Evolutionary conservation across 192 early-diverging fungal genomes (phyloP).

Genomic region (Jimgerdemannia lactiflua): DNA sequence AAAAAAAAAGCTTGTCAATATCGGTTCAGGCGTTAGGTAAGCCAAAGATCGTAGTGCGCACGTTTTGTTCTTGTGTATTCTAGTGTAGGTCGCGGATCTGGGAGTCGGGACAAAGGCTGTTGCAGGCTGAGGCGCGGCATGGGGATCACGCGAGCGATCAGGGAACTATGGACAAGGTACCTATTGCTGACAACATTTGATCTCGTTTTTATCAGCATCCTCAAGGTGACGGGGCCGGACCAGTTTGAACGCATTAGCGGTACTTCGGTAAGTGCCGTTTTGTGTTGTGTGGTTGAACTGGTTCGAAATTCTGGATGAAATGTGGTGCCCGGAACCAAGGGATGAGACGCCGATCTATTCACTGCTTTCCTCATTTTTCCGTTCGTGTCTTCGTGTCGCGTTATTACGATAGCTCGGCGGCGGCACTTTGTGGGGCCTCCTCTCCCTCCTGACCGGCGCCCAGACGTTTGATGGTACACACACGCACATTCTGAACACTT

Average conservation of each 20-base stretch:
- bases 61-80: too few relatives aligned
- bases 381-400: background rate
- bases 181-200: too few relatives aligned
- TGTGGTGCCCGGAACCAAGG: background rate
- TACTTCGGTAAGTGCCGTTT: conserved; percentile 49
- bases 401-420: conserved; percentile 68
- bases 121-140: too few relatives aligned
- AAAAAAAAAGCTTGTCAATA: conserved; percentile 77
- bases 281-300: background rate
- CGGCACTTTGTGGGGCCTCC: conserved; percentile 94
- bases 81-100: too few relatives aligned
- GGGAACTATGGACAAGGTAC: too few relatives aligned
- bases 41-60: too few relatives aligned
- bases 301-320: background rate
- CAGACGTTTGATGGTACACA: conserved; percentile 77
- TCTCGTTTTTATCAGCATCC: conserved; percentile 47
- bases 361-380: conserved; percentile 1
- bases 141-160: too few relatives aligned
- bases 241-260: conserved; percentile 89
- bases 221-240: conserved; percentile 89
- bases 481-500: background rate
- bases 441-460: conserved; percentile 85
- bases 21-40: conserved; percentile 84
- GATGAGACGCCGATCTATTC: background rate
- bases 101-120: too few relatives aligned